Base-by-base conservation (phyloP, 371 early-diverging fungal genomes). In the Lichtheimia ornata region DNA sequence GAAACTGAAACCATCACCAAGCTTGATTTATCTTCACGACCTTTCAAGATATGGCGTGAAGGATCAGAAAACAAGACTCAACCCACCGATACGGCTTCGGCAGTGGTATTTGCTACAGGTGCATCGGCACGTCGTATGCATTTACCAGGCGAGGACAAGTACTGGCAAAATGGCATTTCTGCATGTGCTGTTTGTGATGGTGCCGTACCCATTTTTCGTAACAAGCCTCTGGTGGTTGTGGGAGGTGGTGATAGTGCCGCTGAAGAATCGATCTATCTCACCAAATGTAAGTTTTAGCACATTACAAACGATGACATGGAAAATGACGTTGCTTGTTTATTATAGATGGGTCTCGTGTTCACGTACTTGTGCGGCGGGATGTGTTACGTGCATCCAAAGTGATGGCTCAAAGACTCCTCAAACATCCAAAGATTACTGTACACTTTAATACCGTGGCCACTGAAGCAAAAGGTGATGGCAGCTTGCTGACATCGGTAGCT, bases 141-240 rank as follows among this genome's bases (percentile, higher is more conserved):
- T 67, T 82, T 92, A 49, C 86, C 84, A 45, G 84, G 84, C 56
- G 79, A 79, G 30, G 72, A 74, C 14, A 67, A 63, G 12, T 75
- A 81, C 66, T 81, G 82, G 82, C 82, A 81, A 65, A 76, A 88
- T 27, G 99, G 99, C 71, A 97, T 99, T 73, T 95, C 96, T 59
- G 98, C 99, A n/a, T 99, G 99, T 77, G 99, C 99, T 49, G 98
- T 98, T 41, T 99, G 99, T 86, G 99, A 99, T 79, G 99, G 89
- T 76, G 97, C 97, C 61, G 94, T 92, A 14, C 98, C 98, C 40
- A 95, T 98, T 62, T 98, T 96, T 84, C 89, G 93, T 62, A 90
- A 96, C 80, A 94, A 97, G 84, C 91, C 90, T 50, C 71, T 94
- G 64, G 92, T 88, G 52, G 98, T 99, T 20, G 89, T 99, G 62